These are phyloP conservation scores for Coprinellus aureogranulatus DNA, from an alignment of 768 basidiomycete genomes.

Conservation along the genomic window DNA sequence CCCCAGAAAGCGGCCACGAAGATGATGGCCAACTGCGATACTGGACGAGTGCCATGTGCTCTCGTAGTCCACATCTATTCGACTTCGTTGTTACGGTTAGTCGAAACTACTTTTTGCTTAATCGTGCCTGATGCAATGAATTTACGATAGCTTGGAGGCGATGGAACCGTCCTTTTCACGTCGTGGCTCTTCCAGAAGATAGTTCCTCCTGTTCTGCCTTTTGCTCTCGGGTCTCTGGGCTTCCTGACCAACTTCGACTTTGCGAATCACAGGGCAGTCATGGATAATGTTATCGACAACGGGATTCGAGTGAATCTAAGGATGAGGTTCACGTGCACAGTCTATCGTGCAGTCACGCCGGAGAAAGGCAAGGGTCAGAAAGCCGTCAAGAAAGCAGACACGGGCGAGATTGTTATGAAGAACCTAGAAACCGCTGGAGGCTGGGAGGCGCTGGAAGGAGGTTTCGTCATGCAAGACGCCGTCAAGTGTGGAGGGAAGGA, in stretches of 20 bases:
- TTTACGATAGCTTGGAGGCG: constrained; percentile 79
- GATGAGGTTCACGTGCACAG: constrained; percentile 99
- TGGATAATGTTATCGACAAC: constrained; percentile 85
- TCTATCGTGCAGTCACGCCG: constrained; percentile 85
- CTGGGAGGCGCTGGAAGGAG: constrained; percentile 95
- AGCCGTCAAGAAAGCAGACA: constrained; percentile 89
- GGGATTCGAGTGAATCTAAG: constrained; percentile 97
- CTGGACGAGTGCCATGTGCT: constrained; percentile 98
- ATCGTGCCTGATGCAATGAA: constrained; percentile 11
- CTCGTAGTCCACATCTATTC: constrained; percentile 83
- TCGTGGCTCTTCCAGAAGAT: constrained; percentile 99
- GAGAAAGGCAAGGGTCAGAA: constrained; percentile 67
- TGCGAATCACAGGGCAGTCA: constrained; percentile 74
- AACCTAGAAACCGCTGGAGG: constrained; percentile 83
- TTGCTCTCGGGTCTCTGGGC: constrained; percentile 94
- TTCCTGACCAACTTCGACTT: constrained; percentile 98
- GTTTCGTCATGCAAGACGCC: constrained; percentile 50
- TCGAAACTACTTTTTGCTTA: constrained; percentile 9
- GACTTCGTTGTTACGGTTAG: constrained; percentile 96
- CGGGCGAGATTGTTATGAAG: constrained; percentile 97
- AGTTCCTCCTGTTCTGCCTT: constrained; percentile 97
- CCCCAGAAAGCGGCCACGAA: constrained; percentile 45
- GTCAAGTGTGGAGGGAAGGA: constrained; percentile 63
- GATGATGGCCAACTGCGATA: constrained; percentile 93
- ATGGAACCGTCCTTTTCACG: constrained; percentile 97